Percentiles rank a stretch among this genome's conserved stretches.
These are phyloP conservation scores for Phytopythium oedochilum DNA, from an alignment of 352 stramenopile genomes.

Conservation along the genomic window DNA sequence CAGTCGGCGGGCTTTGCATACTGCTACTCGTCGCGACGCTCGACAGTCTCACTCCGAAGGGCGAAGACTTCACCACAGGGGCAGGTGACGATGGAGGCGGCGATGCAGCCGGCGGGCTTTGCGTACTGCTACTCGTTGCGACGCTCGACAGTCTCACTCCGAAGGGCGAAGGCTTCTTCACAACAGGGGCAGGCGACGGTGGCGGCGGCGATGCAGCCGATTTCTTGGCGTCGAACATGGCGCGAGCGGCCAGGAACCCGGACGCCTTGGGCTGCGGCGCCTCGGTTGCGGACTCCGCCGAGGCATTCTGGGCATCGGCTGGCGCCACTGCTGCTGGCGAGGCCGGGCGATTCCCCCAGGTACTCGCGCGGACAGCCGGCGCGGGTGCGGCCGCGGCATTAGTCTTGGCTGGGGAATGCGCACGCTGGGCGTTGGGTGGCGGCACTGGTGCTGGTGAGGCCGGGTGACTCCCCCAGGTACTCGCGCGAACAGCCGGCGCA, in stretches of 20 bases:
- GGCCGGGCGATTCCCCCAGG: neutral
- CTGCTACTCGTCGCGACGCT: neutral
- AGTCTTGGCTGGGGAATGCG: too few species aligned
- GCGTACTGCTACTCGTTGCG: too few species aligned
- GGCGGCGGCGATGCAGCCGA: neutral
- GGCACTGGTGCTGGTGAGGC: neutral
- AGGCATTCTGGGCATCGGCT: neutral
- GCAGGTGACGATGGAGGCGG: slow-evolving; percentile 5
- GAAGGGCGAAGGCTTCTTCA: neutral
- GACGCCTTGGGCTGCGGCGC: slow-evolving; percentile 6
- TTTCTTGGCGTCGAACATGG: slow-evolving; percentile 25
- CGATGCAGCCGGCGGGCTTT: too few species aligned
- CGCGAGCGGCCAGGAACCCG: slow-evolving; percentile 18
- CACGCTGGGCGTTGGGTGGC: neutral
- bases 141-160: neutral
- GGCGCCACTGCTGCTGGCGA: neutral
- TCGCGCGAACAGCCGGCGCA: neutral
- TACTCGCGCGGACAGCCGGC: neutral
- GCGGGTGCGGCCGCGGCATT: neutral
- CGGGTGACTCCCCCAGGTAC: neutral
- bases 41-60: neutral
- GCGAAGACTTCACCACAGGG: neutral
- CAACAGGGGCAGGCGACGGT: neutral
- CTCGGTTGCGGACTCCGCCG: neutral
- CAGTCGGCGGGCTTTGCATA: too few species aligned